Percentiles rank a stretch among this genome's conserved stretches.
These are phyloP conservation scores for Hyphopichia buzzinii DNA, from an alignment of 1,139 yeast species.

Conservation along the genomic window DNA sequence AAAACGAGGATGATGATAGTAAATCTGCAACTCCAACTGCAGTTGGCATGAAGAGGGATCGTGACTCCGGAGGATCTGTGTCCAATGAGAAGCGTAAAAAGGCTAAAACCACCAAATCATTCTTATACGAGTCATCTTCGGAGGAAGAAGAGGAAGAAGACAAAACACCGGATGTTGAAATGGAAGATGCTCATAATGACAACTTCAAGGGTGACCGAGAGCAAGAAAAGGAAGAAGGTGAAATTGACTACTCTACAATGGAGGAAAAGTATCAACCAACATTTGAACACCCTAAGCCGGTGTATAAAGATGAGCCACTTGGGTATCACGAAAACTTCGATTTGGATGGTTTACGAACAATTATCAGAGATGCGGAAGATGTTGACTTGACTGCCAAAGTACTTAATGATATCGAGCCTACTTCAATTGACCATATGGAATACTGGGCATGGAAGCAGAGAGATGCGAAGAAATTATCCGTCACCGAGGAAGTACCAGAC, in stretches of 20 bases:
- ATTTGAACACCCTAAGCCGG: conserved; percentile 44
- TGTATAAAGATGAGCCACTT: conserved; percentile 42
- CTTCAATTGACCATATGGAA: conserved; percentile 39
- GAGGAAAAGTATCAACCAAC: conserved; percentile 48
- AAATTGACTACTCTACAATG: conserved; percentile 22
- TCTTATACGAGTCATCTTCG: conserved; percentile 30
- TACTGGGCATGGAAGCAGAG: conserved; percentile 71
- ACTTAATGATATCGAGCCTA: conserved; percentile 27
- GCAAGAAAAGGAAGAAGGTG: conserved; percentile 10
- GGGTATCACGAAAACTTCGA: conserved; percentile 32
- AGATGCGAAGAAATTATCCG: conserved; percentile 23
- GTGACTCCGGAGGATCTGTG: conserved; percentile 22
- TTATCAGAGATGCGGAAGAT: conserved; percentile 77
- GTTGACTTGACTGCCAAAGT: conserved; percentile 49
- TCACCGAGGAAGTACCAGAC: conserved; percentile 25
- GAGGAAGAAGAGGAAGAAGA: conserved; percentile 28
- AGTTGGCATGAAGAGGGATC: conserved; percentile 25
- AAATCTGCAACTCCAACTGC: conserved; percentile 43
- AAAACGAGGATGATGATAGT: conserved; percentile 35
- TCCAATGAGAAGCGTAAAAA: conserved; percentile 16
- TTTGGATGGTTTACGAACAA: conserved; percentile 49
- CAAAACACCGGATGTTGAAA: not conserved
- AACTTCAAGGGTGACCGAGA: conserved; percentile 7
- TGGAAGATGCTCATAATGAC: conserved; percentile 5
- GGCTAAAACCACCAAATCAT: conserved; percentile 17